Evolutionary conservation across 192 early-diverging fungal genomes (phyloP), one percentile per base, ranked within the genome.

Genomic region (Globomyces pollinis-pini): DNA sequence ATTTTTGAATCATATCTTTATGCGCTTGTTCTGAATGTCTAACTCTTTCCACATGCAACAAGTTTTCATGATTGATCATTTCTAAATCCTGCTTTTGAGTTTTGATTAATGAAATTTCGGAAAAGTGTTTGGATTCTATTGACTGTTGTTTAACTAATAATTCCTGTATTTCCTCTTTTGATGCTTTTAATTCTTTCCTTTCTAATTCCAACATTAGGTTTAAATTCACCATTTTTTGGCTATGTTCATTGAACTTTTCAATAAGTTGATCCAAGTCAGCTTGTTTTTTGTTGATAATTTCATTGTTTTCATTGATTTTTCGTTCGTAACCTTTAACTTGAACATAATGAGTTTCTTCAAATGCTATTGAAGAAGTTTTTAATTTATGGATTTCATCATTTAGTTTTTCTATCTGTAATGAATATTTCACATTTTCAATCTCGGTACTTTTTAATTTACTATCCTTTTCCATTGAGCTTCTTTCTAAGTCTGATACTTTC

Each of bases 381-480:
- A 32, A 8, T 23, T 55, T 55, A 32, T 55, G 29, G 31, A 55
- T 34, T 0, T 55, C 52, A 20, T 55, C 52, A 26, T 55, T 18
- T 6, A 26, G 6, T 20, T 36, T 38, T 55, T 55, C 35, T 8
- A 55, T 18, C 23, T 55, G 29, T 12, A 38, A 34, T 1, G 52
- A 0, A 4, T 32, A 2, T 34, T 55, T 55, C 12, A 55, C 34
- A 34, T 9, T 8, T n/a, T 55, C 52, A 21, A 39, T 38, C n/a
- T 55, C 52, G 21, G 29, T 55, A 13, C 29, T 32, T 38, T 55
- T 55, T 9, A 55, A 4, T 1, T 8, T 8, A 26, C 33, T 31
- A 11, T 55, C 30, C 16, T 26, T 8, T 55, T 55, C 23, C n/a
- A 21, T 12, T 0, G 33, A 0, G 8, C 33, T 24, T 38, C 29